Evolutionary conservation across 2,329 filamentous ascomycete species (phyloP).

Genomic region (Sarocladiaceae sp.): DNA sequence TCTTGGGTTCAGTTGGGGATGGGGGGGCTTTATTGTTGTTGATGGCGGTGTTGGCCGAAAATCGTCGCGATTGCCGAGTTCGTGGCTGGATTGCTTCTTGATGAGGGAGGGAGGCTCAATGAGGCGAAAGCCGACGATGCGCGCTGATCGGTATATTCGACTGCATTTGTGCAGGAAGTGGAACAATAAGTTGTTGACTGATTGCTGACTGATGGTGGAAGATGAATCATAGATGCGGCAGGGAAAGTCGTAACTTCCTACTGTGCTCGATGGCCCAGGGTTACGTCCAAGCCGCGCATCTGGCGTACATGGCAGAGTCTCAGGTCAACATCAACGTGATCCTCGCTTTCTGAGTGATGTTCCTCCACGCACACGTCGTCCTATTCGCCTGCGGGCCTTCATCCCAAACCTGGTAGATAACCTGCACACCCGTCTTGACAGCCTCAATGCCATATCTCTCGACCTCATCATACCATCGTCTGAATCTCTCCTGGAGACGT

Average conservation of each 20-base stretch:
- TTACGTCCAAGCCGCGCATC: not conserved
- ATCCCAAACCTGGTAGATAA: slow-evolving; percentile 18
- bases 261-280: not conserved
- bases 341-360: not conserved
- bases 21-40: not conserved
- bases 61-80: too few species aligned
- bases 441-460: slow-evolving; percentile 19
- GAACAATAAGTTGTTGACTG: too few species aligned
- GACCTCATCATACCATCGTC: slow-evolving; percentile 16
- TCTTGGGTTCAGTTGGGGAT: not conserved
- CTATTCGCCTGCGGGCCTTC: slow-evolving; percentile 1
- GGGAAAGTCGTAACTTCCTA: too few species aligned
- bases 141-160: too few species aligned
- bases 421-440: slow-evolving; percentile 17
- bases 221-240: too few species aligned
- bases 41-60: not conserved
- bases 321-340: not conserved
- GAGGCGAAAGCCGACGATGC: too few species aligned
- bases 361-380: not conserved
- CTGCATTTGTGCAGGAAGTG: too few species aligned
- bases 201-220: too few species aligned
- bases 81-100: too few species aligned
- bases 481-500: slow-evolving; percentile 16
- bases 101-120: too few species aligned
- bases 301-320: not conserved